Evolutionary conservation across 139 green algal genomes (phyloP), one percentile per base, ranked within the genome.

Genomic region (Desmodesmus armatus): DNA sequence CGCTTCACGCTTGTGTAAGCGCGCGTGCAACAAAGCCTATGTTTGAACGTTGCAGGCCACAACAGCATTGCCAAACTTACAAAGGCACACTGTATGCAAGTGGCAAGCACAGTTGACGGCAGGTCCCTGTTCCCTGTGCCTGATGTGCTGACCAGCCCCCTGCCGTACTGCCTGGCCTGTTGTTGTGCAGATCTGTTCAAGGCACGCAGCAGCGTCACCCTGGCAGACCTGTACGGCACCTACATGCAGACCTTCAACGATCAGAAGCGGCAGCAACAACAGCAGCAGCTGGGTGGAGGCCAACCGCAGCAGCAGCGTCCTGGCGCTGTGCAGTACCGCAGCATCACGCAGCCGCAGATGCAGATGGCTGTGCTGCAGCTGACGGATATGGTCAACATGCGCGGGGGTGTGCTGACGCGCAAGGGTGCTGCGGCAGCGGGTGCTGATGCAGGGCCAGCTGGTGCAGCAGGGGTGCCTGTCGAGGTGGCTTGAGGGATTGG

Each of bases 311-410:
- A 73, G 80, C 69, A 74, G 40, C 44, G 58, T 17, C 35, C 19
- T 11, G 40, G 39, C 37, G 29, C 63, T 44, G 23, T 23, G 39
- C 67, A 51, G 2, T 62, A 71, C 49, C 67, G 80, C n/a, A 37
- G 47, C 25, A 51, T 86, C 19, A 80, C 67, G 25, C 13, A 29
- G 3, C 21, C 29, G 53, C 80, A 86, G 69, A 49, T 86, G 70
- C 70, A 74, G 67, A 58, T 70, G 39, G 80, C 80, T 11, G 37
- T 86, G 33, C 19, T 58, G 39, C 80, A 86, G 69, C 69, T 86
- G 47, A 80, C n/a, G 25, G 80, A 86, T 31, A 53, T 70, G n/a
- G 33, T 71, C 19, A 53, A 35, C 37, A 51, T 80, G 51, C 44
- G 41, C 29, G 29, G 70, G 1, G 51, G 39, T 4, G 58, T 73